A percentile compares a stretch with the other conserved stretches of the same genome.
These are phyloP conservation scores for Naematelia encephala DNA, from an alignment of 768 basidiomycete species.

Conservation along the genomic window DNA sequence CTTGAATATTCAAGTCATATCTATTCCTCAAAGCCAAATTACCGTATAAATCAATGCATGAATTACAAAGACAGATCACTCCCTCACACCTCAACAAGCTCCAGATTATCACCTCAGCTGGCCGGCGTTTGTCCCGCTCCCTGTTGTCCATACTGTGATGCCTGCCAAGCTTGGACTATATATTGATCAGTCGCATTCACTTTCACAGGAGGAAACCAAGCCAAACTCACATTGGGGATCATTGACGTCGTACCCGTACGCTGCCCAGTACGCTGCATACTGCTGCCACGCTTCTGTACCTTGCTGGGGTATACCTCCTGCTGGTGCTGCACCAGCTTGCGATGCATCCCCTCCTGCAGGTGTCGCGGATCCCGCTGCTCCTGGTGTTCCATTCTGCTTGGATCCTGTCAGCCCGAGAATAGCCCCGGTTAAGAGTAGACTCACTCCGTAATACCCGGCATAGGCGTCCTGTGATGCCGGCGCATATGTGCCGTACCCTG, in stretches of 20 bases:
- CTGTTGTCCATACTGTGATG: conserved; percentile 41
- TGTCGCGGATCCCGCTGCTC: conserved; percentile 24
- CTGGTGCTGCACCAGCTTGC: conserved; percentile 21
- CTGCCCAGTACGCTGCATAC: conserved; percentile 49
- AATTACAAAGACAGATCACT: neutral
- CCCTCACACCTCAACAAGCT: neutral
- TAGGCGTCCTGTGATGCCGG: conserved; percentile 30
- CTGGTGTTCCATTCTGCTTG: conserved; percentile 10
- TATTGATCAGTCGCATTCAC: conserved; percentile 5
- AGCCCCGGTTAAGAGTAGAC: neutral
- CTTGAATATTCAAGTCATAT: no score
- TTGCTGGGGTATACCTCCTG: conserved; percentile 24
- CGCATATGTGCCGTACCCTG: conserved; percentile 31
- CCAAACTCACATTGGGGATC: conserved; percentile 48
- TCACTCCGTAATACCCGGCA: conserved; percentile 42
- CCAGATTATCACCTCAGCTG: neutral
- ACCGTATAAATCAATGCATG: no score
- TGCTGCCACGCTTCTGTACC: conserved; percentile 41
- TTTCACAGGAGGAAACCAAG: neutral
- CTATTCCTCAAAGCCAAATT: no score
- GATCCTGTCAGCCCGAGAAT: neutral
- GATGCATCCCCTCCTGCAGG: conserved; percentile 14
- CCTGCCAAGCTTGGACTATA: conserved; percentile 49
- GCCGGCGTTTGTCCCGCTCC: conserved; percentile 14
- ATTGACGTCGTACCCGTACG: conserved; percentile 49